Conservation (phyloP, 495 filamentous ascomycete genomes). For the Pseudevernia furfuracea region DNA sequence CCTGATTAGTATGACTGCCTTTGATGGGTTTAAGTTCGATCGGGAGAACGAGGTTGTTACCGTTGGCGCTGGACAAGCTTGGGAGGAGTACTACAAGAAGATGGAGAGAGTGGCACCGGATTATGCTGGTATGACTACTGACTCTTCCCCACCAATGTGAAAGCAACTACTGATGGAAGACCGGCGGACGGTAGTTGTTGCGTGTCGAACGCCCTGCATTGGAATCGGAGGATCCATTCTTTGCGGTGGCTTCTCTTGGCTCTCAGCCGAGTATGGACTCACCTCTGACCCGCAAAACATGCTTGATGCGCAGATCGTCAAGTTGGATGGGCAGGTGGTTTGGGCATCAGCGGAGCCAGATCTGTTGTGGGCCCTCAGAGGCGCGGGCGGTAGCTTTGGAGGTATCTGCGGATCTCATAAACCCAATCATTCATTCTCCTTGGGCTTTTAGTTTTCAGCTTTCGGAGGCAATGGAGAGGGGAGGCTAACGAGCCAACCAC, state of each 20-base stretch:
- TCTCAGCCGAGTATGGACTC: background rate
- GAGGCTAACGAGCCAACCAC: background rate
- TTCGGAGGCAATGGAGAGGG: background rate
- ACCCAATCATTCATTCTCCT: background rate
- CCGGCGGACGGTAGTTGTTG: background rate
- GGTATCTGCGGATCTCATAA: background rate
- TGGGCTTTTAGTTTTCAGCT: background rate
- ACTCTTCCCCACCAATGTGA: background rate
- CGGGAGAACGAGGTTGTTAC: background rate
- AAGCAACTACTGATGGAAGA: background rate
- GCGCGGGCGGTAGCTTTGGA: background rate
- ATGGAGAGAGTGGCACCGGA: background rate
- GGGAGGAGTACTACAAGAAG: background rate
- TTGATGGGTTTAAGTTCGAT: background rate
- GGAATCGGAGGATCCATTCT: constrained; percentile 1
- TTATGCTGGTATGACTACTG: background rate
- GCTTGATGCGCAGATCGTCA: background rate
- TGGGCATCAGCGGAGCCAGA: background rate
- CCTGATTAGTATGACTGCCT: background rate
- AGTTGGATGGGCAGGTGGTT: background rate
- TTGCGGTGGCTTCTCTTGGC: background rate
- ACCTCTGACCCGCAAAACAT: background rate
- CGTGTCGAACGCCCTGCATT: background rate
- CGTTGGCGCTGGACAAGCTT: background rate
- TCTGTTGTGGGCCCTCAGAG: background rate